Evolutionary conservation across 2,329 filamentous ascomycete genomes (phyloP), one percentile per base, ranked within the genome.

Genomic region (Fusarium armeniacum): DNA sequence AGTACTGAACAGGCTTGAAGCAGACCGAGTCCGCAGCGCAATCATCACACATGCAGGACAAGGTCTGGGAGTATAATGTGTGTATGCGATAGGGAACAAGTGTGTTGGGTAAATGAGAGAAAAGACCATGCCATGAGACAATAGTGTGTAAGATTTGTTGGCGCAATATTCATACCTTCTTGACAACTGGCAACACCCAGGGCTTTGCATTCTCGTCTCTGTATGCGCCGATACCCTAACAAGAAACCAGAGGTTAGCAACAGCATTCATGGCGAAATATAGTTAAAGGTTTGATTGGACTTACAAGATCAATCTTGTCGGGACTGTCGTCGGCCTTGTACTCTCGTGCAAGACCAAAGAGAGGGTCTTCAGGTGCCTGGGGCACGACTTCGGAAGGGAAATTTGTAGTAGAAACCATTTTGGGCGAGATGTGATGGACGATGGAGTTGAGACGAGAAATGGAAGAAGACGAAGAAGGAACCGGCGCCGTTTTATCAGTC

Each of bases 141-240:
- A 51, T 38, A 62, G 41, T 50, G 51, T 18, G 40, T 32, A 32
- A 44, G 43, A 45, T 58, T 22, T 45, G 46, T 40, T 51, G 30
- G 53, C 38, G 51, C 55, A 63, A 58, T 61, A 41, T 36, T 55
- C 73, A 56, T 83, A 97, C 95, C 92, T 97, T 97, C 84, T 93
- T 97, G 67, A 98, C 95, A 4, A 98, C 95, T 22, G 96, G 95
- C 69, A 99, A 83, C 67, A 99, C 90, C 96, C 96, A 99, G 5
- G 96, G 96, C 85, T 98, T 98, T 66, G 94, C 95, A 78, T 94
- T 91, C 83, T 98, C 87, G 78, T 97, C 96, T 79, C 96, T 88
- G 83, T 99, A 99, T 62, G 96, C 96, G 74, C 96, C 96, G 83
- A 98, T 90, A 62, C 89, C 89, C 87, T 89, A 62, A 57, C 10